Evolutionary conservation across 495 filamentous ascomycete genomes (phyloP).

Genomic region (Penicillium bialowiezense): DNA sequence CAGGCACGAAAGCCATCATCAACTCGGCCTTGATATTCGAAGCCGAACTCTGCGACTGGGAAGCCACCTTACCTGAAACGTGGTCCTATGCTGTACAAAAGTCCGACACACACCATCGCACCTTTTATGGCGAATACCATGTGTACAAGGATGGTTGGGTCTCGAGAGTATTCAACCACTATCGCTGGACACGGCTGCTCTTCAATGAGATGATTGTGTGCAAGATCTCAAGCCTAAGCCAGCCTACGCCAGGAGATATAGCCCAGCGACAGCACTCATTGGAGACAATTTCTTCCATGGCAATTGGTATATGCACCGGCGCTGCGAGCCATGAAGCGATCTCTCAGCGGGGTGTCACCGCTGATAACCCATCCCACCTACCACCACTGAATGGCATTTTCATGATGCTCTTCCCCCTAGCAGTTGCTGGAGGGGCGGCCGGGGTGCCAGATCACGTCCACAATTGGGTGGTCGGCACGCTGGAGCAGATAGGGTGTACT

Average conservation of each 20-base stretch:
- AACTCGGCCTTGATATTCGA: constrained; percentile 8
- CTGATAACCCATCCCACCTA: not conserved
- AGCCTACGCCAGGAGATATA: not conserved
- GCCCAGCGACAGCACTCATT: constrained; percentile 17
- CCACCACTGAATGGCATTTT: constrained; percentile 29
- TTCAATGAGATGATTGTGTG: constrained; percentile 18
- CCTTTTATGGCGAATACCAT: constrained; percentile 18
- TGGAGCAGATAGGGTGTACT: constrained; percentile 26
- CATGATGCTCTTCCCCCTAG: constrained; percentile 29
- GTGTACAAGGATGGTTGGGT: constrained; percentile 18
- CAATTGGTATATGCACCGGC: constrained; percentile 17
- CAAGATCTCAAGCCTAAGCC: constrained; percentile 3
- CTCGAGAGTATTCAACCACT: constrained; percentile 17
- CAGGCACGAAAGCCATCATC: not conserved
- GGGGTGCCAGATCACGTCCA: constrained; percentile 27
- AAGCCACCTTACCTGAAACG: constrained; percentile 9
- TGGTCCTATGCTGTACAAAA: constrained; percentile 12
- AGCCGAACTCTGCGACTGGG: constrained; percentile 19
- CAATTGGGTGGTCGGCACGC: constrained; percentile 25
- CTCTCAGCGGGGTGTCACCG: not conserved
- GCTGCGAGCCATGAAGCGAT: constrained; percentile 16
- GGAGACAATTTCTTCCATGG: constrained; percentile 15
- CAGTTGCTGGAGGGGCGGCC: constrained; percentile 25
- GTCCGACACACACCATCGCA: constrained; percentile 7
- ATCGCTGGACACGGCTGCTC: constrained; percentile 17